These are phyloP conservation scores for Bidens hawaiensis DNA, from an alignment of 140 eudicot species.

Conservation along the genomic window DNA sequence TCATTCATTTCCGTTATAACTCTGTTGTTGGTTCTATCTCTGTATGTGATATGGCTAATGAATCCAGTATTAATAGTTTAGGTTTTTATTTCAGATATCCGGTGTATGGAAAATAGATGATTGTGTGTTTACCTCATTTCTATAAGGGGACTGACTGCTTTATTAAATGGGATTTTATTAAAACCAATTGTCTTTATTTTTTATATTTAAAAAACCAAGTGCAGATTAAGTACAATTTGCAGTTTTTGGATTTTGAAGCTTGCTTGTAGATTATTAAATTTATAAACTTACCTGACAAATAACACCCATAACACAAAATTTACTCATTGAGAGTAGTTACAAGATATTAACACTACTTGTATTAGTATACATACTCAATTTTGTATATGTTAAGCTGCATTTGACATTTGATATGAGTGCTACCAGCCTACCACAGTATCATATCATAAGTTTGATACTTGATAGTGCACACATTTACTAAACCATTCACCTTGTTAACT, in stretches of 20 bases:
- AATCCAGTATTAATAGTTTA: conserved; percentile 3
- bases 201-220: not conserved
- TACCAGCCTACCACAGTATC: not conserved
- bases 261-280: no score
- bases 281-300: no score
- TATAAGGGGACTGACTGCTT: not conserved
- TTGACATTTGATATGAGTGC: not conserved
- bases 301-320: no score
- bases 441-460: not conserved
- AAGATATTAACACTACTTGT: not conserved
- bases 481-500: not conserved
- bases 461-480: not conserved
- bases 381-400: not conserved
- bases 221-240: conserved; percentile 4
- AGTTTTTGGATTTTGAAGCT: not conserved
- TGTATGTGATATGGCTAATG: conserved; percentile 9
- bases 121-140: conserved; percentile 2
- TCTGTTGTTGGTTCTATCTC: not conserved
- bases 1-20: not conserved
- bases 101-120: not conserved
- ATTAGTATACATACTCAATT: not conserved
- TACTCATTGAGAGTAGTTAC: not conserved
- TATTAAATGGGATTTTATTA: not conserved
- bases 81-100: conserved; percentile 13
- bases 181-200: not conserved